phyloP scores from a whole-genome alignment of 345 rosid genomes.

The Eucalyptus cladocalyx region DNA sequence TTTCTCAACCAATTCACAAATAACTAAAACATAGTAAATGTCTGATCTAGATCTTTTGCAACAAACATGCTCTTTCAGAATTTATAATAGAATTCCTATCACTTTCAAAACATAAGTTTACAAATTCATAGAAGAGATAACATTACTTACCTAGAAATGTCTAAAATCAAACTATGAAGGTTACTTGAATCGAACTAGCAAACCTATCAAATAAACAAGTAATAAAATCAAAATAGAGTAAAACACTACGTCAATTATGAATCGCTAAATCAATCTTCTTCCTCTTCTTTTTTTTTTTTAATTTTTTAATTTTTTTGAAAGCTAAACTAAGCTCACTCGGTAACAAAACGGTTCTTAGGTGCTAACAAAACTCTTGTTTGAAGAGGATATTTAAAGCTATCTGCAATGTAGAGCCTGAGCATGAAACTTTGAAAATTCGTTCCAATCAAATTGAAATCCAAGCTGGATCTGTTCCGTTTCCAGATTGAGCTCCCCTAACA shows the following conservation, averaged over 20 bases:
- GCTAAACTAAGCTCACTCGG: neutral
- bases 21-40: too few relatives aligned
- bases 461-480: neutral
- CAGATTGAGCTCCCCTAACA: neutral
- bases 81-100: too few relatives aligned
- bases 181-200: neutral
- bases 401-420: neutral
- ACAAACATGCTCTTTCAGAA: neutral
- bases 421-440: neutral
- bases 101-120: neutral
- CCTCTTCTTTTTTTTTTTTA: fast-evolving
- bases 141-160: neutral
- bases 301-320: fast-evolving
- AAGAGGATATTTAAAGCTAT: neutral
- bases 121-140: too few relatives aligned
- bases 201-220: neutral
- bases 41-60: too few relatives aligned
- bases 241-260: fast-evolving
- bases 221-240: neutral
- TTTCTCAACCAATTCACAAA: neutral
- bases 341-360: neutral
- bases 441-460: neutral
- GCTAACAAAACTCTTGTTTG: neutral
- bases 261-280: fast-evolving
- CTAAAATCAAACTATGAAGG: neutral